phyloP scores from a whole-genome alignment of 1,284 basidiomycete species.

The Xerocomus minutiporus region DNA sequence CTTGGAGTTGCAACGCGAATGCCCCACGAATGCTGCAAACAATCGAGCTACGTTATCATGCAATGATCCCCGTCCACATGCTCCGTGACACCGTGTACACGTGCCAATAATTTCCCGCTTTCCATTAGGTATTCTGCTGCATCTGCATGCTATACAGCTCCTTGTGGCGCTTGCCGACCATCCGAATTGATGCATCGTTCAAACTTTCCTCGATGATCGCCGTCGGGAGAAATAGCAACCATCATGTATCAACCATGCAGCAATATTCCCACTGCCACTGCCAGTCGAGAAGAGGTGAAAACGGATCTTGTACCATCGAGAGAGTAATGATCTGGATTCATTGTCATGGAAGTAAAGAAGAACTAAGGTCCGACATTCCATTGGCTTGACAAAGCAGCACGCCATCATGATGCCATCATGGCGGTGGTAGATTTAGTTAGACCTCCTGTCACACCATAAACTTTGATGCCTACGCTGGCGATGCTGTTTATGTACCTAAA shows the following conservation, averaged over 20 bases:
- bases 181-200: background rate
- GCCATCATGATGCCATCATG: background rate
- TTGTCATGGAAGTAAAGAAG: slow-evolving; percentile 3
- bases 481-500: background rate
- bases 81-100: background rate
- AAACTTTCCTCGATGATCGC: slow-evolving; percentile 17
- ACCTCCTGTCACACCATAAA: background rate
- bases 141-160: slow-evolving; percentile 8
- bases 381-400: slow-evolving; percentile 6
- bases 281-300: background rate
- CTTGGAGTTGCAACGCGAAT: slow-evolving; percentile 16
- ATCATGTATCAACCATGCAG: background rate
- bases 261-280: background rate
- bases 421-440: slow-evolving; percentile 1
- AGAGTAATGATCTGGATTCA: background rate
- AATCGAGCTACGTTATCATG: slow-evolving; percentile 7
- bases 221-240: background rate
- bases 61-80: slow-evolving; percentile 6
- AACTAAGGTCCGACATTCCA: slow-evolving; percentile 4
- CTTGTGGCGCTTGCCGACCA: slow-evolving; percentile 13
- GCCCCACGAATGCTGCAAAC: slow-evolving; percentile 18
- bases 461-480: background rate
- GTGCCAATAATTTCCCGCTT: too few species aligned
- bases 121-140: slow-evolving; percentile 14
- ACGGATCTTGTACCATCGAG: background rate